Evolutionary conservation across 371 early-diverging fungal genomes (phyloP).

Genomic region (Mucor indicus): DNA sequence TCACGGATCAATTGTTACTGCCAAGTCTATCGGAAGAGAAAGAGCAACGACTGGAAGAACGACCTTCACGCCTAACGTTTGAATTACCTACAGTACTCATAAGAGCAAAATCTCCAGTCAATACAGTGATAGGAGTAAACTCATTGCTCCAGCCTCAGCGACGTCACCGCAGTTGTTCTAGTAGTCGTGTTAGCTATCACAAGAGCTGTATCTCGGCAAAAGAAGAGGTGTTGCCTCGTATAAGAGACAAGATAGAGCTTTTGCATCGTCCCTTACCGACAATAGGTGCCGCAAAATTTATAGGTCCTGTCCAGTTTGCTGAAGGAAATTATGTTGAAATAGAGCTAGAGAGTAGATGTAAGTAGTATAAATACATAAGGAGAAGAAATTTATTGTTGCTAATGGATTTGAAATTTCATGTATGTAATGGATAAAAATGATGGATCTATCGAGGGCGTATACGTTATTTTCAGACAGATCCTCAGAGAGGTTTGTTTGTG

Average conservation of each 20-base stretch:
- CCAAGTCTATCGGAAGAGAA: too few species aligned
- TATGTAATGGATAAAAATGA: slow-evolving; percentile 34
- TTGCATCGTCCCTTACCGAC: slow-evolving; percentile 26
- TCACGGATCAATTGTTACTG: slow-evolving; percentile 18
- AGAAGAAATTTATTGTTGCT: too few species aligned
- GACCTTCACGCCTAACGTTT: slow-evolving; percentile 14
- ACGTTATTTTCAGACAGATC: slow-evolving; percentile 28
- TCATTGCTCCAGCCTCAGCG: slow-evolving; percentile 1
- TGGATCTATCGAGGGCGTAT: slow-evolving; percentile 30
- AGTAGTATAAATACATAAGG: too few species aligned
- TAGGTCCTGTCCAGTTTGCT: slow-evolving; percentile 28
- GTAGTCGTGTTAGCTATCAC: slow-evolving; percentile 15
- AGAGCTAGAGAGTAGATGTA: slow-evolving; percentile 31
- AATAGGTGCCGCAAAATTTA: slow-evolving; percentile 23
- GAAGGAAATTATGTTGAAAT: slow-evolving; percentile 26
- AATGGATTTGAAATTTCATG: too few species aligned
- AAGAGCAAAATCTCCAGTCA: slow-evolving; percentile 14
- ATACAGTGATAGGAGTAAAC: neutral
- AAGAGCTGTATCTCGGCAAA: too few species aligned
- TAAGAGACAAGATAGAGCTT: slow-evolving; percentile 23
- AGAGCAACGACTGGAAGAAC: too few species aligned
- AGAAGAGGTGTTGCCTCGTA: slow-evolving; percentile 1
- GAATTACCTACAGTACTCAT: slow-evolving; percentile 14
- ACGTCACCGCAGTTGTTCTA: slow-evolving; percentile 5
- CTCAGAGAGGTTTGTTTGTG: slow-evolving; percentile 30